phyloP scores from a whole-genome alignment of 1,284 basidiomycete genomes.

The Schizopora paradoxa region DNA sequence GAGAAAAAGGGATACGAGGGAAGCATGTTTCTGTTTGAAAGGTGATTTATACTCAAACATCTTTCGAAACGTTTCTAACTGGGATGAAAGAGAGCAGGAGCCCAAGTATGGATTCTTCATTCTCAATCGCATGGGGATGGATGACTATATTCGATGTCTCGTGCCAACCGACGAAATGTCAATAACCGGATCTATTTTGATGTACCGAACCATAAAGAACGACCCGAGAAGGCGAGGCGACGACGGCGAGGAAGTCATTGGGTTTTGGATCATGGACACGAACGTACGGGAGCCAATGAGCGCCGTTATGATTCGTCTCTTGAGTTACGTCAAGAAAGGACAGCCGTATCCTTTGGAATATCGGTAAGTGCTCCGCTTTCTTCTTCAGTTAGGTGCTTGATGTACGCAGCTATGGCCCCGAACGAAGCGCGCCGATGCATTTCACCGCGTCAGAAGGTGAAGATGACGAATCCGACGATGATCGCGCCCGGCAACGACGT shows the following conservation, averaged over 20 bases:
- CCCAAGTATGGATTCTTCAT: slow-evolving; percentile 86
- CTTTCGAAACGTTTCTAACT: slow-evolving; percentile 15
- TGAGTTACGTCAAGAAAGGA: slow-evolving; percentile 58
- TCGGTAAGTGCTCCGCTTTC: slow-evolving; percentile 18
- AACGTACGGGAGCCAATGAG: slow-evolving; percentile 67
- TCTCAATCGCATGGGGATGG: slow-evolving; percentile 80
- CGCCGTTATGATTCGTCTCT: slow-evolving; percentile 60
- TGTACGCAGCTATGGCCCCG: slow-evolving; percentile 47
- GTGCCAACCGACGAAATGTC: slow-evolving; percentile 78
- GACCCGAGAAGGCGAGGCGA: slow-evolving; percentile 13
- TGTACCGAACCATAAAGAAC: slow-evolving; percentile 7
- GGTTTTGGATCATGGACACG: slow-evolving; percentile 76
- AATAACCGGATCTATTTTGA: slow-evolving; percentile 38
- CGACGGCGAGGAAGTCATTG: slow-evolving; percentile 41
- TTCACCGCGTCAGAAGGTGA: background rate
- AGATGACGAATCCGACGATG: background rate
- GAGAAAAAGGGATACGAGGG: slow-evolving; percentile 84
- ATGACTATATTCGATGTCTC: slow-evolving; percentile 74
- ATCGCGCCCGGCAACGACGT: slow-evolving; percentile 18
- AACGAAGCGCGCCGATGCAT: slow-evolving; percentile 50
- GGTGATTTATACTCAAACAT: slow-evolving; percentile 38
- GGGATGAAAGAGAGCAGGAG: slow-evolving; percentile 46
- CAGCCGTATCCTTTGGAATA: slow-evolving; percentile 63
- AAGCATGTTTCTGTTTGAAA: slow-evolving; percentile 83
- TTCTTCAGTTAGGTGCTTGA: background rate